Evolutionary conservation across 2,329 filamentous ascomycete genomes (phyloP), one percentile per base, ranked within the genome.

Genomic region (Zymoseptoria pseudotritici): DNA sequence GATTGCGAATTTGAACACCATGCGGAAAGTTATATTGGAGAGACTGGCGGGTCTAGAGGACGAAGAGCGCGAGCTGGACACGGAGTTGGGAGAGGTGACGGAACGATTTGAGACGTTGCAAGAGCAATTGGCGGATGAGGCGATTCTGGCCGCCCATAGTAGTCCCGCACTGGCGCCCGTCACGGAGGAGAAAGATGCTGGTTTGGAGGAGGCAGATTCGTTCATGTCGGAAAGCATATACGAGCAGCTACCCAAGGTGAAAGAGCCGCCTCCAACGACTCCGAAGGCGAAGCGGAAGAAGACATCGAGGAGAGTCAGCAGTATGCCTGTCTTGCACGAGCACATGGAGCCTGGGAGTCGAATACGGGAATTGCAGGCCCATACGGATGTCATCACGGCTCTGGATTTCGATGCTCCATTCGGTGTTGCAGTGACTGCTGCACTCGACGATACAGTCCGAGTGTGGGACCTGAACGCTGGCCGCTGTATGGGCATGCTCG

Each of bases 211-310:
- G 69, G 79, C 81, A 65, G 78, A 79, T 5, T 83, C 83, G 0
- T 99, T 97, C 78, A 97, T 97, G 94, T 97, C 94, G 2, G 91
- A 97, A 74, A 97, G 92, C 11, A 90, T 99, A 67, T 99, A 97
- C 74, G 89, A 95, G 67, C 97, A 97, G 75, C 78, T 99, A 8
- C 90, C 92, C 0, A 72, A 69, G 29, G 56, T 62, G n/a, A 65
- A 63, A 29, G 66, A 82, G 7, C 22, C 22, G 52, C 20, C 52
- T 17, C 82, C 80, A 64, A 62, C 29, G 10, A 57, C 65, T 13
- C 78, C 80, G 22, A 76, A 80, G 65, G 79, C 79, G 51, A 82
- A 85, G 73, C 74, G 71, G 73, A 69, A 66, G 57, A 82, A 85
- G 72, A 74, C 70, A 72, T 83, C 82, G 49, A 82, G 83, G 62